These are phyloP conservation scores for Dichotomopilus funicola DNA, from an alignment of 2,329 filamentous ascomycete species.

Conservation along the genomic window DNA sequence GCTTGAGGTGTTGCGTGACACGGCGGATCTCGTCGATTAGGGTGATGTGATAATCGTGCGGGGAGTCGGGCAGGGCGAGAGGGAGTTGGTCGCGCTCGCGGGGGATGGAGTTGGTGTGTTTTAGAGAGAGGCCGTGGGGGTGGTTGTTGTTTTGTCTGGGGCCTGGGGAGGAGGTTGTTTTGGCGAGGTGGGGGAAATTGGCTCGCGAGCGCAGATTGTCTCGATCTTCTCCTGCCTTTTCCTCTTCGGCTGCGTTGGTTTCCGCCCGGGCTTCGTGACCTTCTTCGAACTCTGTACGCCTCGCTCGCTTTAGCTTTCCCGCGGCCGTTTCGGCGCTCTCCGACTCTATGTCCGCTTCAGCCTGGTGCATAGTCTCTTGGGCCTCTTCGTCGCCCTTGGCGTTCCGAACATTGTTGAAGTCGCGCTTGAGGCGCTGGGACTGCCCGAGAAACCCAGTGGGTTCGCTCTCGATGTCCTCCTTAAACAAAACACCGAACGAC, in stretches of 20 bases:
- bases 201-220: background rate
- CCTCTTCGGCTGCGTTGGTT: constrained; percentile 8
- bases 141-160: too few species aligned
- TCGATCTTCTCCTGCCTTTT: background rate
- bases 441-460: constrained; percentile 39
- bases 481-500: constrained; percentile 39
- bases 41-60: constrained; percentile 50
- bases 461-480: constrained; percentile 31
- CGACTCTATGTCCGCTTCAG: constrained; percentile 17
- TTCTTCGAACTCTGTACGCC: constrained; percentile 4
- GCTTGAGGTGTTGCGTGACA: constrained; percentile 57
- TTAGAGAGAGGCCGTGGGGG: background rate
- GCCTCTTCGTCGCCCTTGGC: constrained; percentile 25
- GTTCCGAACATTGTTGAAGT: constrained; percentile 7
- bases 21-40: constrained; percentile 66
- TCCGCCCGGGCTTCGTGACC: constrained; percentile 4
- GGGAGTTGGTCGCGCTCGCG: background rate
- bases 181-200: background rate
- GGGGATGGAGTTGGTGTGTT: background rate
- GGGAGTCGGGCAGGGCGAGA: background rate
- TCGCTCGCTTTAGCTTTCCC: background rate
- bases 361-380: constrained; percentile 26
- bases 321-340: constrained; percentile 8
- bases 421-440: constrained; percentile 22
- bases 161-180: background rate